Evolutionary conservation across 2,329 filamentous ascomycete genomes (phyloP), one percentile per base, ranked within the genome.

Genomic region (Penicillium glabrum): DNA sequence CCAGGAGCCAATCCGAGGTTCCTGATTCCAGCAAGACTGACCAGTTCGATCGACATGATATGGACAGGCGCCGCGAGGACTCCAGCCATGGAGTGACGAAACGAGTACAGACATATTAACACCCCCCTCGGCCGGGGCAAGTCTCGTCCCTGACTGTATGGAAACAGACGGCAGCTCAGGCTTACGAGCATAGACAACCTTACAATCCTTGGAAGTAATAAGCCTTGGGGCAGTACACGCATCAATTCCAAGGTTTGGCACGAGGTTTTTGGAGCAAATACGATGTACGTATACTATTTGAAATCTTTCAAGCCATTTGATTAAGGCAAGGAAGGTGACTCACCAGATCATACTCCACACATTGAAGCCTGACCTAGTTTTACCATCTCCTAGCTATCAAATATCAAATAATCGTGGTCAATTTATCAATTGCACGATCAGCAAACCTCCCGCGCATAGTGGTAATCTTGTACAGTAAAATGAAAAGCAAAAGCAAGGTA

Each of bases 391-490:
- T n/a, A 14, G 11, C n/a, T 49, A 31, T 14, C 6, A 49, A 19
- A 10, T 46, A 19, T 8, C 31, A 26, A 16, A 27, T 47, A 48
- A 48, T 48, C 46, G 9, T 23, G 31, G 27, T 47, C 45, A 35
- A 33, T 21, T 35, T 31, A 24, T 35, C 31, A 24, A 16, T 48
- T 33, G 29, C n/a, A 48, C 13, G 14, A 39, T 24, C 21, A 23
- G 43, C 26, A 23, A 51, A 37, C 43, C 31, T 41, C 13, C 23
- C 31, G 21, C 16, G 37, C 29, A 37, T 43, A 53, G 50, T 54
- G 21, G 39, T 56, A 56, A 29, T 56, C 53, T 55, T 56, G 47
- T 51, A 56, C 53, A 56, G 19, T 43, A 41, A 26, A 35, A 50
- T n/a, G 31, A 44, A 54, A 24, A 31, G 26, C 26, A 31, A 50